Evolutionary conservation across 768 basidiomycete genomes (phyloP).

Genomic region (Suillus hirtellus): DNA sequence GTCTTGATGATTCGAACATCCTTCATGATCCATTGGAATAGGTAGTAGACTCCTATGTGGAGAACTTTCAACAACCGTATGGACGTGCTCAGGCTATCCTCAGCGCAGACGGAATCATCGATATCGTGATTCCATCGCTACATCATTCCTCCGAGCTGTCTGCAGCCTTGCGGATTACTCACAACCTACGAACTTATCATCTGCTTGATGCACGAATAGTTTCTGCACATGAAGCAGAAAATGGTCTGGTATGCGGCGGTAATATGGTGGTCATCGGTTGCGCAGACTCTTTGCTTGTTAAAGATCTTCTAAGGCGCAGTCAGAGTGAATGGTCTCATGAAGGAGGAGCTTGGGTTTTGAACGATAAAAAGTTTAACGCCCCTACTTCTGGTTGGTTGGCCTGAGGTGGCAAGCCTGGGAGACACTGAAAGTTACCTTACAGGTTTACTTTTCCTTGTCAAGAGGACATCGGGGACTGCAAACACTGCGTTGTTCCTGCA

Average conservation of each 20-base stretch:
- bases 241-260: slow-evolving; percentile 34
- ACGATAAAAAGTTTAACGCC: slow-evolving; percentile 18
- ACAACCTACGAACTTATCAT: slow-evolving; percentile 68
- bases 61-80: slow-evolving; percentile 23
- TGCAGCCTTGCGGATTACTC: slow-evolving; percentile 64
- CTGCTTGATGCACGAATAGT: slow-evolving; percentile 67
- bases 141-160: slow-evolving; percentile 40
- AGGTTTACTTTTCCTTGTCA: slow-evolving; percentile 49
- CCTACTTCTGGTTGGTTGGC: slow-evolving; percentile 23
- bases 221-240: slow-evolving; percentile 36
- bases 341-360: slow-evolving; percentile 21
- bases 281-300: slow-evolving; percentile 35
- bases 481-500: slow-evolving; percentile 56
- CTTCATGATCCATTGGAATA: neutral
- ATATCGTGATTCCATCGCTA: slow-evolving; percentile 52
- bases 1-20: neutral
- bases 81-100: slow-evolving; percentile 72
- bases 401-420: neutral
- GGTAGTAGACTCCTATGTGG: neutral
- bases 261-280: slow-evolving; percentile 64
- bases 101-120: slow-evolving; percentile 50
- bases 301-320: slow-evolving; percentile 30
- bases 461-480: slow-evolving; percentile 21
- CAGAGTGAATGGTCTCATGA: slow-evolving; percentile 22
- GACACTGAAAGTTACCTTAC: slow-evolving; percentile 24